Percentiles rank a stretch among this genome's conserved stretches.
Conservation (phyloP, 78 protist species). For the Dictyostelium firmibasis region DNA sequence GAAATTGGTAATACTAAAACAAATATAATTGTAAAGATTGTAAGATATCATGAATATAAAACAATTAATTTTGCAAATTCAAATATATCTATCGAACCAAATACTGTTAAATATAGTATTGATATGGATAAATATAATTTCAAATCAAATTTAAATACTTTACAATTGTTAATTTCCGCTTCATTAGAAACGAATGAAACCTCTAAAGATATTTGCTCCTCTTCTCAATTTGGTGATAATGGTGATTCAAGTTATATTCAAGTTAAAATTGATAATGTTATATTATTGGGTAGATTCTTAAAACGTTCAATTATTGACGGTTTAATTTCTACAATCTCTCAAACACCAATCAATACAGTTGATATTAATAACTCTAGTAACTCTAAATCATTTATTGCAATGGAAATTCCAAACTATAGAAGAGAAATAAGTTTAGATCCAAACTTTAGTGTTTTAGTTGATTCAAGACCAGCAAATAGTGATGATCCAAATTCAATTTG, state of each 20-base stretch:
- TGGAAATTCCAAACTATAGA: neutral
- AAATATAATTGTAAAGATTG: neutral
- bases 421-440: neutral
- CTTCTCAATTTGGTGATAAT: conserved; percentile 1
- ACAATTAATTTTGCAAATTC: neutral
- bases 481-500: neutral
- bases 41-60: neutral
- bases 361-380: neutral
- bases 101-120: conserved; percentile 10
- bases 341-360: neutral
- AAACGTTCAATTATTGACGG: conserved; percentile 14
- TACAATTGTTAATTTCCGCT: conserved; percentile 4
- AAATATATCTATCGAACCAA: neutral
- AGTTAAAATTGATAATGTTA: neutral
- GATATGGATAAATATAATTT: neutral
- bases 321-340: neutral
- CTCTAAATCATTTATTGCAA: neutral
- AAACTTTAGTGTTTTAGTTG: neutral
- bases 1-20: neutral
- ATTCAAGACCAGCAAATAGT: neutral
- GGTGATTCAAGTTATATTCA: neutral
- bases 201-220: neutral
- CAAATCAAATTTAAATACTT: neutral
- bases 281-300: conserved; percentile 4
- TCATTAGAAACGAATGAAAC: neutral